Evolutionary conservation across 345 rosid species (phyloP), one percentile per base, ranked within the genome.

Genomic region (Pistacia integerrima): DNA sequence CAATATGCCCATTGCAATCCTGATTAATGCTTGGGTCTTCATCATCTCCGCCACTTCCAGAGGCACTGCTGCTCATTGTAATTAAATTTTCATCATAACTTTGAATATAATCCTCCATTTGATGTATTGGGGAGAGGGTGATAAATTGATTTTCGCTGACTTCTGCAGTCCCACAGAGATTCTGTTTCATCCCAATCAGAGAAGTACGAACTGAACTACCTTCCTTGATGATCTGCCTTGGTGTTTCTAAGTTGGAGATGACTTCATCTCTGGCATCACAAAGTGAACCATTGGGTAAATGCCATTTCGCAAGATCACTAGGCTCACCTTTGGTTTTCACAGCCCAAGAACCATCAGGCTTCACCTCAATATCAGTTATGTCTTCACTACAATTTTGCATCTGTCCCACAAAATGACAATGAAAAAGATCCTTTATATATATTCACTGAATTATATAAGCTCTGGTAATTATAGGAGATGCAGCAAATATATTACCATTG

Each of bases 291-390:
- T 82, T 82, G 72, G 87, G 83, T 38, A 44, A 59, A 73, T 84
- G 87, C 87, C 87, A 84, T 22, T 77, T 60, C 9, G 61, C 73
- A 57, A 79, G 82, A 74, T 77, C 78, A 7, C 79, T 64, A 18
- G 69, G 11, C 33, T 80, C 82, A 70, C 61, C 65, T 68, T 77
- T 77, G 38, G 74, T 73, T 74, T 85, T 82, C 13, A 54, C 84
- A 36, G 67, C 41, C 87, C 87, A 84, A 16, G 83, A 79, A 62
- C 87, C 87, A 82, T 84, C 83, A 77, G 81, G 81, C 74, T 79
- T 82, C 80, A 84, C 76, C 73, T 79, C 83, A 57, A 84, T 77
- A 65, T 82, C 85, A 54, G 83, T 82, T 22, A 77, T 25, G 74
- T 84, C 87, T 54, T 84, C 87, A 10, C 74, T 71, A 60, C 83